Conservation (phyloP, 2,329 filamentous ascomycete genomes). For the Exserohilum rostratum region DNA sequence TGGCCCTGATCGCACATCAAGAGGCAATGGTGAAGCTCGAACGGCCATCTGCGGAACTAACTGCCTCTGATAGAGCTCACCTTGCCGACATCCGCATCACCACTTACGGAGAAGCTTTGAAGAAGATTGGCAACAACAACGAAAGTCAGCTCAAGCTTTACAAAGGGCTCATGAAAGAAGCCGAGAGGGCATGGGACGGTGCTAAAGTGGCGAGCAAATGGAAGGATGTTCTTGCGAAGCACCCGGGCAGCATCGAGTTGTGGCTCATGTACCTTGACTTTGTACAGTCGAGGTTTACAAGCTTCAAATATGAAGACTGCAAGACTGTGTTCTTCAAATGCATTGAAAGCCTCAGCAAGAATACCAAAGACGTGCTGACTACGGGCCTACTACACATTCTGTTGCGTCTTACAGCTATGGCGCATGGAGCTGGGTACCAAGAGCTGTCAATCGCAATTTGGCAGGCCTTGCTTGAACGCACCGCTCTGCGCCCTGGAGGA, state of each 20-base stretch:
- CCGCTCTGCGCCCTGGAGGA: slow-evolving; percentile 68
- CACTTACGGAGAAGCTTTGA: slow-evolving; percentile 78
- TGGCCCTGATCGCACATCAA: slow-evolving; percentile 80
- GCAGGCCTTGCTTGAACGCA: slow-evolving; percentile 80
- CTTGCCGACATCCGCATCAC: slow-evolving; percentile 80
- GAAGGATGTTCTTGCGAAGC: slow-evolving; percentile 63
- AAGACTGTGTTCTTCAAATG: slow-evolving; percentile 66
- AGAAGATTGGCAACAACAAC: slow-evolving; percentile 55
- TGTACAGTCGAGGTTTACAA: slow-evolving; percentile 68
- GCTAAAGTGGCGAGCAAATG: slow-evolving; percentile 68
- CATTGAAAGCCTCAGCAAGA: slow-evolving; percentile 50
- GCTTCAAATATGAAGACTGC: slow-evolving; percentile 71
- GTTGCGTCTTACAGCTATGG: slow-evolving; percentile 73
- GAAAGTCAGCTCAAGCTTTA: slow-evolving; percentile 65
- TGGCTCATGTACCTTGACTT: slow-evolving; percentile 79
- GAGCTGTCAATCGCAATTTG: slow-evolving; percentile 80
- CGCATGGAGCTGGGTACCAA: slow-evolving; percentile 76
- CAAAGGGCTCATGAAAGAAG: slow-evolving; percentile 74
- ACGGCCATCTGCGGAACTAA: slow-evolving; percentile 53
- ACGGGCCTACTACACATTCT: slow-evolving; percentile 68
- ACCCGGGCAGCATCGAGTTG: slow-evolving; percentile 65
- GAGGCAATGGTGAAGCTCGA: slow-evolving; percentile 66
- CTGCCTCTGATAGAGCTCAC: slow-evolving; percentile 67
- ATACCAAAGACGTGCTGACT: slow-evolving; percentile 3
- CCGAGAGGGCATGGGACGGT: slow-evolving; percentile 73